Percentiles rank a stretch among this genome's conserved stretches.
phyloP scores from a whole-genome alignment of 257 asterid genomes.

The Eustoma russellianum region DNA sequence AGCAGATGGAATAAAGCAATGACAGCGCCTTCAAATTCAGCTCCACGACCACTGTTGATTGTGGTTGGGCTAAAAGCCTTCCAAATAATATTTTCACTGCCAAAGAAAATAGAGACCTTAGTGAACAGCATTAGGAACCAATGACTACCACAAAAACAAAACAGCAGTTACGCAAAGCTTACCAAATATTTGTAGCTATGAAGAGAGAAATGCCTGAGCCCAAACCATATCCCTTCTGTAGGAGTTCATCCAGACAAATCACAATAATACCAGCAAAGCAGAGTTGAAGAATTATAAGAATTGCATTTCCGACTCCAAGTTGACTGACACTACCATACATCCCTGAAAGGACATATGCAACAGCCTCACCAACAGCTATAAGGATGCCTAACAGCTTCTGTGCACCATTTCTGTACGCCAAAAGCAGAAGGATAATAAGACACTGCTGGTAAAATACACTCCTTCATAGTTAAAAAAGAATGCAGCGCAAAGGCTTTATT shows the following conservation, averaged over 20 bases:
- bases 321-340: slow-evolving; percentile 80
- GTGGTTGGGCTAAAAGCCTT: slow-evolving; percentile 88
- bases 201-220: slow-evolving; percentile 85
- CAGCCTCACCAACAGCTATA: slow-evolving; percentile 80
- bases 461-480: not conserved
- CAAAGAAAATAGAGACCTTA: not conserved
- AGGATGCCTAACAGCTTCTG: slow-evolving; percentile 72
- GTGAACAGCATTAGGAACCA: not conserved
- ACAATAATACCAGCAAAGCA: slow-evolving; percentile 84
- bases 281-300: slow-evolving; percentile 70
- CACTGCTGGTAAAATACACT: not conserved
- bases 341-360: slow-evolving; percentile 79
- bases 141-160: not conserved
- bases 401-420: slow-evolving; percentile 56
- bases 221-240: slow-evolving; percentile 77
- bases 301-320: slow-evolving; percentile 81
- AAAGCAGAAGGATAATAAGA: not conserved
- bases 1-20: slow-evolving; percentile 75
- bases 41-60: slow-evolving; percentile 81
- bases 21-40: slow-evolving; percentile 88
- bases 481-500: not conserved
- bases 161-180: slow-evolving; percentile 9
- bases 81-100: slow-evolving; percentile 79
- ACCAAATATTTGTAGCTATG: slow-evolving; percentile 84
- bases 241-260: slow-evolving; percentile 74